Evolutionary conservation across 148 eudicot species (phyloP), one percentile per base, ranked within the genome.

Genomic region (Camellia sinensis): DNA sequence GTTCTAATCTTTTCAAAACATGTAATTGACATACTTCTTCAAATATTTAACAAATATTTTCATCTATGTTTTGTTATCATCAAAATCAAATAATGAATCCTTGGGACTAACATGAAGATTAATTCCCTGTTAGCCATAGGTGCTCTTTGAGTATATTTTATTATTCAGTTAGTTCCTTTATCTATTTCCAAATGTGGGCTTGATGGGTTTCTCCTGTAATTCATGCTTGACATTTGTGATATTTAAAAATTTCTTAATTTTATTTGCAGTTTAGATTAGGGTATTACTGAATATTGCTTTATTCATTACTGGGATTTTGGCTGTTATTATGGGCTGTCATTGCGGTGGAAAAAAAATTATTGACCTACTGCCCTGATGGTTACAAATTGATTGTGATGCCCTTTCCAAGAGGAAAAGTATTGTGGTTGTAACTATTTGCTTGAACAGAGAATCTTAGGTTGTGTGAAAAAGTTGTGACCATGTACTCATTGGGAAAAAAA

Each of bases 281-380:
- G 13, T 70, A 8, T n/a, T 2, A 19, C 11, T 63, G 29, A 9
- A 61, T 15, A 18, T 63, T 63, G 67, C 70, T 52, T 9, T 4
- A 50, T 72, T 52, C 18, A 22, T 8, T 50, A 22, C 19, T 72
- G 75, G 19, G 72, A 54, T 50, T 72, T 72, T 72, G 60, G 60
- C n/a, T 50, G 41, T 56, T 54, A 73, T 22, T 73, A 5, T 5
- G 18, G 18, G 21, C 37, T 4, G 15, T 67, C 6, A 1, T 67
- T 67, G 44, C 14, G 11, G 71, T 67, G 12, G 71, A n/a, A 43
- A 14, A 40, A 67, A 40, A 2, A 13, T 15, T 69, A 8, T 3
- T 7, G 73, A 69, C 53, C 9, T 13, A 44, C 54, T 45, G 54
- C n/a, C 17, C 15, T 2, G 41, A 53, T n/a, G 53, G 73, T 14